phyloP scores from a whole-genome alignment of 441 rosid genomes.

The Jatropha multifida region DNA sequence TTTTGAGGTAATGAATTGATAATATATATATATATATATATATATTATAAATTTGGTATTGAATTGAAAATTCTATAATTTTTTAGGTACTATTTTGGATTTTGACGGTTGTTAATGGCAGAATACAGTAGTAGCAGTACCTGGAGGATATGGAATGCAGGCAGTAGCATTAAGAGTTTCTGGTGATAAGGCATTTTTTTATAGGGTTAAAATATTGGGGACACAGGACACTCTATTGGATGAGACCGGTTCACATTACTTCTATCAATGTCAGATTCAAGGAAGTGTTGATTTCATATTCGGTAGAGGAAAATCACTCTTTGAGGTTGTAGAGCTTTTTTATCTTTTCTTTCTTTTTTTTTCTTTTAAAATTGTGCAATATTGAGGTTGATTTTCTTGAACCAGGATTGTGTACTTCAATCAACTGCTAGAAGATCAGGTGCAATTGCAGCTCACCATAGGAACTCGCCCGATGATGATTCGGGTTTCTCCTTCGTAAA shows the following conservation, averaged over 20 bases:
- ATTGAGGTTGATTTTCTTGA: constrained; percentile 4
- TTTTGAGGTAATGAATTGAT: constrained; percentile 52
- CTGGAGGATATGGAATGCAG: constrained; percentile 75
- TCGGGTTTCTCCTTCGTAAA: constrained; percentile 85
- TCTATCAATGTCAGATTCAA: constrained; percentile 61
- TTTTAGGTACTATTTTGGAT: neutral
- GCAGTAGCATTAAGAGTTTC: constrained; percentile 78
- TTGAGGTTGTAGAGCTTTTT: constrained; percentile 39
- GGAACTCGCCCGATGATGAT: constrained; percentile 57
- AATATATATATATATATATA: no score
- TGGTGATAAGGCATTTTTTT: constrained; percentile 80
- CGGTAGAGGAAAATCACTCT: constrained; percentile 74
- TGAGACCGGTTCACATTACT: constrained; percentile 80
- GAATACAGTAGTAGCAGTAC: constrained; percentile 74
- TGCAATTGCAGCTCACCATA: constrained; percentile 87
- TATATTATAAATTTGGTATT: neutral
- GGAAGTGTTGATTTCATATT: constrained; percentile 88
- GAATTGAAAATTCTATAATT: neutral
- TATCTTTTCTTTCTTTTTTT: neutral
- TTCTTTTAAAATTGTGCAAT: neutral
- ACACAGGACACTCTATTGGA: constrained; percentile 91
- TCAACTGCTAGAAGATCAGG: constrained; percentile 63
- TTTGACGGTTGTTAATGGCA: constrained; percentile 34
- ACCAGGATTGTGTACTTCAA: constrained; percentile 65
- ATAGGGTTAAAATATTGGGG: constrained; percentile 63